Conservation (phyloP, 75 land plant genomes). For the Picea glauca region DNA sequence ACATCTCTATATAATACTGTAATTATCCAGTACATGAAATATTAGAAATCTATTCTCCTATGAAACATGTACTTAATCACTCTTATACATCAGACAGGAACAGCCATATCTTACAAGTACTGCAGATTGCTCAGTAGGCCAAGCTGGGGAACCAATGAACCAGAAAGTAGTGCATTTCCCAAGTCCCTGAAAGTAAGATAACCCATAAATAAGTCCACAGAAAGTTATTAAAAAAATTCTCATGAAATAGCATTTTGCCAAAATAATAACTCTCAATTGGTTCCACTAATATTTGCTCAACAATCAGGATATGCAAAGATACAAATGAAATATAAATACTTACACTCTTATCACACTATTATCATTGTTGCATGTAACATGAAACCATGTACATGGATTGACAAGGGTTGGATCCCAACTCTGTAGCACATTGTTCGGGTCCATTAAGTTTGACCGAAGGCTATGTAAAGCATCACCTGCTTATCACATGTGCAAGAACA, state of each 20-base stretch:
- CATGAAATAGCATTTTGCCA: neutral
- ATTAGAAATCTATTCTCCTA: too few species aligned
- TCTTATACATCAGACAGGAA: too few species aligned
- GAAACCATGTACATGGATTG: conserved; percentile 99
- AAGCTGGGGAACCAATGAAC: conserved; percentile 74
- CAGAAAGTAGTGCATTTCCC: conserved; percentile 90
- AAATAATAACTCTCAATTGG: conserved; percentile 13
- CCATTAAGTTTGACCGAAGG: conserved; percentile 50
- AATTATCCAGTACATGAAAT: too few species aligned
- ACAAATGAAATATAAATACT: conserved; percentile 20
- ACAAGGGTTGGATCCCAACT: conserved; percentile 99
- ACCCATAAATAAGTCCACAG: neutral
- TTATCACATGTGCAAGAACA: neutral
- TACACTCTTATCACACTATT: conserved; percentile 92
- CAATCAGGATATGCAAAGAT: neutral
- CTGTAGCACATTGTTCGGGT: conserved; percentile 88
- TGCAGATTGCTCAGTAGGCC: conserved; percentile 74
- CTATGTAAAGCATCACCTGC: conserved; percentile 91
- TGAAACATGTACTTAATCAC: neutral
- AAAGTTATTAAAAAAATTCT: neutral
- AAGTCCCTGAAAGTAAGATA: conserved; percentile 60
- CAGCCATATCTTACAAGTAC: conserved; percentile 66
- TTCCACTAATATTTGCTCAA: neutral
- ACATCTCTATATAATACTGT: too few species aligned
- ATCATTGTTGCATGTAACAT: conserved; percentile 87